A percentile compares a stretch with the other conserved stretches of the same genome.
phyloP scores from a whole-genome alignment of 768 basidiomycete genomes.

The Hydnomerulius pinastri region DNA sequence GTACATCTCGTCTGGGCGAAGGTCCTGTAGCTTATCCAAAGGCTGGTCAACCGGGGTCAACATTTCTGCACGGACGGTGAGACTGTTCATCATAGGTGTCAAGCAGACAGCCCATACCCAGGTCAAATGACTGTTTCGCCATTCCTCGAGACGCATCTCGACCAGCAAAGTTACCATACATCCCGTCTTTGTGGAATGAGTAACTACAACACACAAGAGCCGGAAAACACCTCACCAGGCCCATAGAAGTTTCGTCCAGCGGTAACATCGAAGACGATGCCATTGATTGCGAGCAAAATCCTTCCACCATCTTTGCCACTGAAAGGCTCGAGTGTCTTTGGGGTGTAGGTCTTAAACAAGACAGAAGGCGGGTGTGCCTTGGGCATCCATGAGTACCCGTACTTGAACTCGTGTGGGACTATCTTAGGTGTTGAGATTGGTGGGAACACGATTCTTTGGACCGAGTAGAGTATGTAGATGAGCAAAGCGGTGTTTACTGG shows the following conservation, averaged over 20 bases:
- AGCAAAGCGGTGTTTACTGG: slow-evolving; percentile 81
- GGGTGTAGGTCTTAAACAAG: slow-evolving; percentile 76
- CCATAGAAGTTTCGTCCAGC: slow-evolving; percentile 92
- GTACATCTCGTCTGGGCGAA: slow-evolving; percentile 81
- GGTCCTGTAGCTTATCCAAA: slow-evolving; percentile 79
- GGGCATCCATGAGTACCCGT: slow-evolving; percentile 92
- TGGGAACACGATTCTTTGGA: slow-evolving; percentile 75
- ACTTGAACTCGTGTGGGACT: slow-evolving; percentile 71
- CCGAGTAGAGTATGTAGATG: slow-evolving; percentile 75
- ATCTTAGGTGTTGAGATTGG: slow-evolving; percentile 49
- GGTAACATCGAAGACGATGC: slow-evolving; percentile 92
- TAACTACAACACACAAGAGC: slow-evolving; percentile 1
- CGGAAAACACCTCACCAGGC: slow-evolving; percentile 61
- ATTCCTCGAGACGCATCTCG: slow-evolving; percentile 94
- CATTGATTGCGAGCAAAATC: slow-evolving; percentile 85
- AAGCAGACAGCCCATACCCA: slow-evolving; percentile 52
- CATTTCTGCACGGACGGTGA: slow-evolving; percentile 61
- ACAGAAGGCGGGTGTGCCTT: slow-evolving; percentile 77
- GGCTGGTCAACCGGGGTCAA: slow-evolving; percentile 85
- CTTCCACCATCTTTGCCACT: slow-evolving; percentile 63
- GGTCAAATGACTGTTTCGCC: slow-evolving; percentile 96
- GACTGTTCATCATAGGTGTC: not conserved
- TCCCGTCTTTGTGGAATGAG: slow-evolving; percentile 61
- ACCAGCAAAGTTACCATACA: slow-evolving; percentile 98
- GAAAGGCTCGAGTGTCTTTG: slow-evolving; percentile 71